phyloP scores from a whole-genome alignment of 2,329 filamentous ascomycete genomes.

The Cordyceps militaris region DNA sequence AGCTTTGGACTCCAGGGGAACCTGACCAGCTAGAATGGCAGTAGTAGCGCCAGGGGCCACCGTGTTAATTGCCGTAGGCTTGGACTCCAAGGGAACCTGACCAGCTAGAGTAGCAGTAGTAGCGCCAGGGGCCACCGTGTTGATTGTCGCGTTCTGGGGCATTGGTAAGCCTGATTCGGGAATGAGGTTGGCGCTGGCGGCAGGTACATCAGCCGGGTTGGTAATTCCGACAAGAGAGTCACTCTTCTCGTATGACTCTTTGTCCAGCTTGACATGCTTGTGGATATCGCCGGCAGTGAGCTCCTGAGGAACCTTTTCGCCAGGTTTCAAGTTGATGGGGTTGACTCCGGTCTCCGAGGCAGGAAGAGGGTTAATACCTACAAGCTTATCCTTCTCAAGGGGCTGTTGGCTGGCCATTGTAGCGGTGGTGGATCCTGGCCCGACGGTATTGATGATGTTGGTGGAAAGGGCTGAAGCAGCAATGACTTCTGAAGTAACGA shows the following conservation, averaged over 20 bases:
- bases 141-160: conserved; percentile 39
- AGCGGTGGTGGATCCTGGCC: conserved; percentile 65
- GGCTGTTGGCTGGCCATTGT: conserved; percentile 54
- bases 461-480: conserved; percentile 38
- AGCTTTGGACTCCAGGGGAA: conserved; percentile 53
- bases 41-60: conserved; percentile 55
- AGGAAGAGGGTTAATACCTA: conserved; percentile 56
- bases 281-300: conserved; percentile 62
- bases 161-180: conserved; percentile 79
- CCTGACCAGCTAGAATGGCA: conserved; percentile 58
- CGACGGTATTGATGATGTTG: conserved; percentile 55
- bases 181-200: conserved; percentile 42
- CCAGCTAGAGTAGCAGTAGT: conserved; percentile 65
- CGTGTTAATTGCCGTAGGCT: conserved; percentile 46
- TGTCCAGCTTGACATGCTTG: conserved; percentile 67
- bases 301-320: conserved; percentile 70
- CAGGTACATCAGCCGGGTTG: conserved; percentile 39
- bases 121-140: conserved; percentile 45
- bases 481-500: conserved; percentile 71
- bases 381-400: conserved; percentile 45
- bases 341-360: conserved; percentile 62
- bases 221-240: conserved; percentile 51
- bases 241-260: conserved; percentile 79
- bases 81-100: conserved; percentile 57
- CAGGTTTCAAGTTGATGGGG: conserved; percentile 70